Evolutionary conservation across 306 rosid species (phyloP).

Genomic region (Vicia sativa): DNA sequence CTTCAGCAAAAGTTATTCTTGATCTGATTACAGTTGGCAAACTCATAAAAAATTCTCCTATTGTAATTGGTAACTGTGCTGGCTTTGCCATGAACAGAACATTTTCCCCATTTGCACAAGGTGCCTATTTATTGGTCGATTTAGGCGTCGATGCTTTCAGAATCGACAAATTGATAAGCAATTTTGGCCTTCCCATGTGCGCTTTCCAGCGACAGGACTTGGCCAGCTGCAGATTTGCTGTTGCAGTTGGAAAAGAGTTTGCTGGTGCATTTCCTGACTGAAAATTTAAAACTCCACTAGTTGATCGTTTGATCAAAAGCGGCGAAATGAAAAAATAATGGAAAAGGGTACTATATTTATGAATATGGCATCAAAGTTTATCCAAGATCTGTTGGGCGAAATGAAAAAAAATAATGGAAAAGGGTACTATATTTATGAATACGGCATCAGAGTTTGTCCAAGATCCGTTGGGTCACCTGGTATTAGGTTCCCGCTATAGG

Average conservation of each 20-base stretch:
- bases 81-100: conserved; percentile 94
- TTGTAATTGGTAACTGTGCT: conserved; percentile 88
- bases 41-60: conserved; percentile 79
- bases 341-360: conserved; percentile 18
- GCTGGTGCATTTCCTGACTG: conserved; percentile 57
- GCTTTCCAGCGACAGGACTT: conserved; percentile 93
- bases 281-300: conserved; percentile 57
- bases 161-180: conserved; percentile 71
- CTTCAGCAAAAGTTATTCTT: conserved; percentile 63
- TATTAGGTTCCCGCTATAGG: no score
- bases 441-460: no score
- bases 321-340: no score
- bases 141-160: conserved; percentile 81
- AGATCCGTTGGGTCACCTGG: no score
- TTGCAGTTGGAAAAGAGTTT: conserved; percentile 63
- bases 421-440: no score
- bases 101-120: conserved; percentile 85
- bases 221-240: conserved; percentile 77
- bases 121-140: conserved; percentile 65
- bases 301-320: conserved; percentile 66
- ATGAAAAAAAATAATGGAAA: no score
- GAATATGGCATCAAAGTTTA: no score
- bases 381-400: no score
- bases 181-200: conserved; percentile 89
- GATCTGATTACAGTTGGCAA: conserved; percentile 87